phyloP scores from a whole-genome alignment of 306 rosid genomes.

The Rubus parviflorus region DNA sequence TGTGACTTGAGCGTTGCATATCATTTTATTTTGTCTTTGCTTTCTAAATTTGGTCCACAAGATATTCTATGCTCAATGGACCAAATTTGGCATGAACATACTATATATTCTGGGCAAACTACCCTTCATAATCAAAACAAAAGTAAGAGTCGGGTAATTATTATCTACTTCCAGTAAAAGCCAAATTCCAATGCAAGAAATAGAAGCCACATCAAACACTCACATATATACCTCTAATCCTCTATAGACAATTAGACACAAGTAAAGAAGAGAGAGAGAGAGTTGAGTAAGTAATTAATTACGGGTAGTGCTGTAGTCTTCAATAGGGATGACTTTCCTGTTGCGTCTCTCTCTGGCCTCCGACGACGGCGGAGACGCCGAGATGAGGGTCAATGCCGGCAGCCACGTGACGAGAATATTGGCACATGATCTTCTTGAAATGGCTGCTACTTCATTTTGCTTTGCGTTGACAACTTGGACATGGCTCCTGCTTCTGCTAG shows the following conservation, averaged over 20 bases:
- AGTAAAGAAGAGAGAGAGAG: neutral
- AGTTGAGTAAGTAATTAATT: constrained; percentile 15
- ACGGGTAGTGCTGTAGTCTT: constrained; percentile 65
- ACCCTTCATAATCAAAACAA: neutral
- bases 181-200: neutral
- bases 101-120: neutral
- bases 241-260: neutral
- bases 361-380: constrained; percentile 31
- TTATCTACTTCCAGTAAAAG: neutral
- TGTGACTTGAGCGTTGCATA: neutral
- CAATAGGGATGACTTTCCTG: constrained; percentile 61
- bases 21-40: no score
- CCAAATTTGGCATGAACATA: neutral
- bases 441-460: constrained; percentile 23
- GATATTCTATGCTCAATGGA: neutral
- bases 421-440: constrained; percentile 63
- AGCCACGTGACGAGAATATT: constrained; percentile 52
- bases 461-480: neutral
- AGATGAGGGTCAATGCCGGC: constrained; percentile 43
- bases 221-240: neutral
- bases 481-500: neutral
- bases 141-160: neutral
- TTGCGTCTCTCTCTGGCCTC: constrained; percentile 76
- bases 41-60: neutral
- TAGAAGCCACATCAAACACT: neutral